Conservation (phyloP, 129 eudicot species). For the Artemisia annua region DNA sequence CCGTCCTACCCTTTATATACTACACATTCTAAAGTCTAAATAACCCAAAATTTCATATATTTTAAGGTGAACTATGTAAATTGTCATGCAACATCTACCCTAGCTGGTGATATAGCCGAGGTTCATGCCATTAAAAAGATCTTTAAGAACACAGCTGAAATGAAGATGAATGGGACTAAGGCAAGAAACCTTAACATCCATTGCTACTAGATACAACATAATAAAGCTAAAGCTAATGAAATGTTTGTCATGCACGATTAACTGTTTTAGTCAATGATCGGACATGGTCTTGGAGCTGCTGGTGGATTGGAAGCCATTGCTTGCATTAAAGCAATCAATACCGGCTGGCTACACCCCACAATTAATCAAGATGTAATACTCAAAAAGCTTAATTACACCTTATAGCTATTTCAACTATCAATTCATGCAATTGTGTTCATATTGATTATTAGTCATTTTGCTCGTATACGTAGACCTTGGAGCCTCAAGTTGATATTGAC, state of each 20-base stretch:
- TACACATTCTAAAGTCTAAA: not conserved
- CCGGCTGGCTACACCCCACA: constrained; percentile 88
- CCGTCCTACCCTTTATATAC: not conserved
- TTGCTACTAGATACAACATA: not conserved
- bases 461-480: constrained; percentile 49
- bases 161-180: constrained; percentile 87
- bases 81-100: constrained; percentile 84
- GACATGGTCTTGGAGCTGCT: constrained; percentile 87
- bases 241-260: constrained; percentile 10
- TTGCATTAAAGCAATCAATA: constrained; percentile 72
- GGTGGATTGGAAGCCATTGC: constrained; percentile 87
- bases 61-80: constrained; percentile 75
- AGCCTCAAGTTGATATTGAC: constrained; percentile 69
- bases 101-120: constrained; percentile 83
- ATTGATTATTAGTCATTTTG: constrained; percentile 6
- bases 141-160: constrained; percentile 68
- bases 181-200: constrained; percentile 24
- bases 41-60: not conserved
- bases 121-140: constrained; percentile 72
- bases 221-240: not conserved
- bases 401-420: not conserved
- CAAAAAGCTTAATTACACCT: not conserved
- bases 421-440: constrained; percentile 3
- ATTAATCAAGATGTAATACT: constrained; percentile 66
- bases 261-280: constrained; percentile 66